Conservation (phyloP, 345 rosid genomes). For the Barbarea vulgaris region DNA sequence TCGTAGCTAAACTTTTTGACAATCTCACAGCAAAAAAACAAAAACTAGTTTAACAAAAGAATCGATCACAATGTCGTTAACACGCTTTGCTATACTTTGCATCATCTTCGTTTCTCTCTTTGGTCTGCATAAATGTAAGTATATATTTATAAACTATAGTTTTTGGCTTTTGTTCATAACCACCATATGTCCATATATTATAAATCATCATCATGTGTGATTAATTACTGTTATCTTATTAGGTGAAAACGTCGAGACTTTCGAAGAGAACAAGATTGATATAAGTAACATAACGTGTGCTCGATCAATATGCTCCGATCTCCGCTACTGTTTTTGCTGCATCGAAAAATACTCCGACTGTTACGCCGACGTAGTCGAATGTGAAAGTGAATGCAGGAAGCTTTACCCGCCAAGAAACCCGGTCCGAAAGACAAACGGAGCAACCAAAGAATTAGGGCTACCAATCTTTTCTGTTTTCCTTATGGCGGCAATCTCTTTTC, state of each 20-base stretch:
- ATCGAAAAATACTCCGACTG: not conserved
- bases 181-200: not conserved
- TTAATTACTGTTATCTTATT: not conserved
- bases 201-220: not conserved
- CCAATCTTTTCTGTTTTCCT: not conserved
- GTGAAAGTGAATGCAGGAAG: not conserved
- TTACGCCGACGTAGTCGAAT: not conserved
- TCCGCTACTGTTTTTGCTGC: not conserved
- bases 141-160: not conserved
- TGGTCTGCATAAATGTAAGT: not conserved
- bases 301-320: not conserved
- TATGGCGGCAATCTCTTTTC: not conserved
- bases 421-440: not conserved
- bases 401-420: too few species aligned
- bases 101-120: not conserved
- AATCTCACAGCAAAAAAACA: too few species aligned
- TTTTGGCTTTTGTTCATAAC: not conserved
- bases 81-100: not conserved
- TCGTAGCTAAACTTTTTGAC: not conserved
- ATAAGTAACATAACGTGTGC: not conserved
- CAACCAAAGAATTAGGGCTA: not conserved
- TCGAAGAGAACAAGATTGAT: not conserved
- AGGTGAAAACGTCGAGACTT: not conserved
- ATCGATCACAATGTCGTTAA: too few species aligned
- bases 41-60: not conserved